A percentile compares a stretch with the other conserved stretches of the same genome.
Conservation (phyloP, 2,329 filamentous ascomycete species). For the Talaromyces sp. region DNA sequence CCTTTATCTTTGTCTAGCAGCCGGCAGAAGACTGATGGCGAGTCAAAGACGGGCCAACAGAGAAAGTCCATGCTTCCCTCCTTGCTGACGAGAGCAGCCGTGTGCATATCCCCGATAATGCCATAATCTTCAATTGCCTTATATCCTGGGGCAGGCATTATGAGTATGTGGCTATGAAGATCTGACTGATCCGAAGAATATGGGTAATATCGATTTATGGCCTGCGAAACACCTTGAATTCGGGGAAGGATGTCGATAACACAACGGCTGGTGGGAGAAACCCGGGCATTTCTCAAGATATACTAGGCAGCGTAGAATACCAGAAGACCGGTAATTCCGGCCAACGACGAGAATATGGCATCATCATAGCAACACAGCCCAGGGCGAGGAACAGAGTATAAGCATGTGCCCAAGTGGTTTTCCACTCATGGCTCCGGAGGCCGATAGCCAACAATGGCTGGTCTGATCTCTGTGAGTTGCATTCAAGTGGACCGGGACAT, state of each 20-base stretch:
- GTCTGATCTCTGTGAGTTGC: background rate
- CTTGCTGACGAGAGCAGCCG: constrained; percentile 70
- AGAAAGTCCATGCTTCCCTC: constrained; percentile 73
- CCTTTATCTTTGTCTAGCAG: constrained; percentile 72
- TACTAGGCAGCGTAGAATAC: background rate
- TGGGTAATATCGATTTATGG: background rate
- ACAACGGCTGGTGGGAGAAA: background rate
- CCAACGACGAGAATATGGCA: constrained; percentile 18
- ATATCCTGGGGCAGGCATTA: constrained; percentile 22
- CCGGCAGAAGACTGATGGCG: constrained; percentile 70
- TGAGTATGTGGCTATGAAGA: background rate
- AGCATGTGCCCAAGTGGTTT: background rate
- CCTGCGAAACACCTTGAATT: background rate
- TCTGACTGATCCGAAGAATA: background rate
- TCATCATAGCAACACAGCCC: constrained; percentile 16
- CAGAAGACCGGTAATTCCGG: constrained; percentile 6
- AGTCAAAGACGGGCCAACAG: constrained; percentile 81
- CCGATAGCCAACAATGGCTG: constrained; percentile 10
- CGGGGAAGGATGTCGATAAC: background rate
- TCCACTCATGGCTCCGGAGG: background rate
- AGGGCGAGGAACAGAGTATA: background rate
- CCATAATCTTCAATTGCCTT: constrained; percentile 69
- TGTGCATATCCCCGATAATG: constrained; percentile 77
- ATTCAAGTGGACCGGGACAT: background rate
- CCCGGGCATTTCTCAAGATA: background rate